Evolutionary conservation across 768 basidiomycete genomes (phyloP).

Genomic region (Boletus vermiculosoides): DNA sequence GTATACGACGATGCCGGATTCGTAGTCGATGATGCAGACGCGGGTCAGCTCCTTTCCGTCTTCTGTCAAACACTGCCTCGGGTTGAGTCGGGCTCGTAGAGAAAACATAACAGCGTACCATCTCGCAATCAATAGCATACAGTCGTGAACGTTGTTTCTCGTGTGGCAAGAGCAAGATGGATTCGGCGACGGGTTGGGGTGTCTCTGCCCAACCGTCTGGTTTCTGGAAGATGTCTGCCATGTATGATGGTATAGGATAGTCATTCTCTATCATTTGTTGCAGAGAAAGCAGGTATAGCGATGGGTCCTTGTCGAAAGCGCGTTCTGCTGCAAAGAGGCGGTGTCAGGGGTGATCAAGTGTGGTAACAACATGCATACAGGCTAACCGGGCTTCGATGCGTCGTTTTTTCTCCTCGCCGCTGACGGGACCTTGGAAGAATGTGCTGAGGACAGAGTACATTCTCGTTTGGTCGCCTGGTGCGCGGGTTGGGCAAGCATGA

Average conservation of each 20-base stretch:
- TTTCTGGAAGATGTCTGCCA: constrained; percentile 68
- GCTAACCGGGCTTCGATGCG: constrained; percentile 46
- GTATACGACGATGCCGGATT: constrained; percentile 70
- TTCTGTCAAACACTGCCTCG: constrained; percentile 74
- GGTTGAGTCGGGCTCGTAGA: background rate
- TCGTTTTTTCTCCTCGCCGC: constrained; percentile 74
- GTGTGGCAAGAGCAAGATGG: constrained; percentile 32
- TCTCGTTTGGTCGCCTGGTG: constrained; percentile 81
- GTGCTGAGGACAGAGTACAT: constrained; percentile 85
- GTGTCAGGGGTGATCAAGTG: constrained; percentile 3
- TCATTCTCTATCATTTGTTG: constrained; percentile 95
- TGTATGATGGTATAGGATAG: constrained; percentile 85
- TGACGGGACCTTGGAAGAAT: constrained; percentile 81
- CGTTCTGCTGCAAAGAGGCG: constrained; percentile 48
- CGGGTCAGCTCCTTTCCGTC: constrained; percentile 89
- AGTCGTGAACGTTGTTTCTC: constrained; percentile 46
- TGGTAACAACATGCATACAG: constrained; percentile 24
- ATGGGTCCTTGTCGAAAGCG: constrained; percentile 59
- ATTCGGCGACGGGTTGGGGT: constrained; percentile 43
- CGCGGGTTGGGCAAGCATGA: constrained; percentile 90
- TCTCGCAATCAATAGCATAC: constrained; percentile 94
- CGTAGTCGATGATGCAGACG: constrained; percentile 79
- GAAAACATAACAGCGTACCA: constrained; percentile 54
- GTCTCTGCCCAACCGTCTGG: constrained; percentile 81
- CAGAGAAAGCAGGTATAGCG: constrained; percentile 68